A percentile compares a stretch with the other conserved stretches of the same genome.
These are phyloP conservation scores for Sporothrix sp. DNA, from an alignment of 2,329 filamentous ascomycete genomes.

Conservation along the genomic window DNA sequence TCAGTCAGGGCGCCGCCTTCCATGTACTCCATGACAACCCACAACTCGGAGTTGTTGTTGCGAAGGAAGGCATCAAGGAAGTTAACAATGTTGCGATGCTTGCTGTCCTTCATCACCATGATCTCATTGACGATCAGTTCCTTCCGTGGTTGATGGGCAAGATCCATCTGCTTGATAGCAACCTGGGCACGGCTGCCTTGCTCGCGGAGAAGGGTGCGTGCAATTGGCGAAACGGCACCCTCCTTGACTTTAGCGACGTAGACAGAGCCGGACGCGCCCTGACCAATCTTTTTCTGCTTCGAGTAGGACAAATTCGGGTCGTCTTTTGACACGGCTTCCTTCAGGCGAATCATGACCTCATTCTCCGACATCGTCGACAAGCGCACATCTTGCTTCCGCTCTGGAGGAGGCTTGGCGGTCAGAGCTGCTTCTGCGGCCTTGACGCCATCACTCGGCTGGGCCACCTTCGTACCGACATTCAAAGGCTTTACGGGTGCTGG, in stretches of 20 bases:
- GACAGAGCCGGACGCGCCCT: constrained; percentile 94
- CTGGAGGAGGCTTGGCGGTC: constrained; percentile 66
- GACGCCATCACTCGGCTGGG: constrained; percentile 52
- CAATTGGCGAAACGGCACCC: constrained; percentile 68
- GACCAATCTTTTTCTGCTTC: constrained; percentile 99
- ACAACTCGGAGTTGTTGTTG: constrained; percentile 90
- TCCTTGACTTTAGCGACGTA: constrained; percentile 96
- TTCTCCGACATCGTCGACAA: constrained; percentile 98
- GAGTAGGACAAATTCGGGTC: constrained; percentile 92
- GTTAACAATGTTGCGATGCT: constrained; percentile 97
- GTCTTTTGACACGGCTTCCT: constrained; percentile 90
- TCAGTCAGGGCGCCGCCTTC: constrained; percentile 95
- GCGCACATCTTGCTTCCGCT: constrained; percentile 83
- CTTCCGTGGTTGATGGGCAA: constrained; percentile 92
- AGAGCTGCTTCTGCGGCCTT: constrained; percentile 86
- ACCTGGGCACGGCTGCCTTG: constrained; percentile 80
- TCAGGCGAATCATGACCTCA: constrained; percentile 93
- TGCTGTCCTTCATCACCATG: constrained; percentile 99
- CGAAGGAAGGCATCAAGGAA: constrained; percentile 94
- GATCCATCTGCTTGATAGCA: constrained; percentile 99
- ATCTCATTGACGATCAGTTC: constrained; percentile 99
- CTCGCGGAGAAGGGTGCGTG: constrained; percentile 65
- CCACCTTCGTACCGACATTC: constrained; percentile 63
- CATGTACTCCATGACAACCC: constrained; percentile 99
- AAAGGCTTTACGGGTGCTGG: constrained; percentile 65